These are phyloP conservation scores for Chimonanthus praecox DNA, from an alignment of 164 flowering plant genomes.

Conservation along the genomic window DNA sequence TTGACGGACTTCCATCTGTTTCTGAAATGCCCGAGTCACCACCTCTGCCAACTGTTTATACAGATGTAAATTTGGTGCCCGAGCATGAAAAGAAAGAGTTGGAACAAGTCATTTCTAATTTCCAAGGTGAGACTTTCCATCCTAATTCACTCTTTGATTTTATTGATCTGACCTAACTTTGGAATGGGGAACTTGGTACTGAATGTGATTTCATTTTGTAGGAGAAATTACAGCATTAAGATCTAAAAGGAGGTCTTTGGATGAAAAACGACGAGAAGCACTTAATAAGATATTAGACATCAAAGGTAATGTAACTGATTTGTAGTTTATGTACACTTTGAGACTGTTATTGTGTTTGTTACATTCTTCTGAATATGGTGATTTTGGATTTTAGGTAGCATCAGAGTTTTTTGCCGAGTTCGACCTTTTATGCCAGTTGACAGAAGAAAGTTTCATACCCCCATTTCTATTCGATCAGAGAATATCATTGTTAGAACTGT, in stretches of 20 bases:
- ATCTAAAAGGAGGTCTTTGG: constrained; percentile 37
- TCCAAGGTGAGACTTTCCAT: constrained; percentile 41
- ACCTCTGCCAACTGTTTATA: constrained; percentile 18
- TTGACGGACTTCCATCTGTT: constrained; percentile 20
- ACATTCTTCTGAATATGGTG: background rate
- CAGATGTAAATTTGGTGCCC: constrained; percentile 56
- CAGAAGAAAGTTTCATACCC: constrained; percentile 33
- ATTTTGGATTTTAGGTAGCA: constrained; percentile 46
- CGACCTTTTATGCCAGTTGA: constrained; percentile 42
- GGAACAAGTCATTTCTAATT: constrained; percentile 33
- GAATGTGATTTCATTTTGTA: constrained; percentile 21
- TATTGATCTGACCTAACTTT: background rate
- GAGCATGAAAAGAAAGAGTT: constrained; percentile 57
- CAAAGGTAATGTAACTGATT: constrained; percentile 42
- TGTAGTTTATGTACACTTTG: background rate
- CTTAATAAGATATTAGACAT: constrained; percentile 63
- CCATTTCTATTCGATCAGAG: constrained; percentile 41
- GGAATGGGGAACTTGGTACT: background rate
- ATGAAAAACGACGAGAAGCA: constrained; percentile 50
- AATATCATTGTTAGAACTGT: constrained; percentile 40
- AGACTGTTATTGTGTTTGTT: background rate
- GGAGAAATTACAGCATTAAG: constrained; percentile 47
- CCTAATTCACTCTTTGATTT: background rate
- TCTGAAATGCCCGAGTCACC: constrained; percentile 33
- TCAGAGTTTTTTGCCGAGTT: constrained; percentile 74